Percentiles rank a stretch among this genome's conserved stretches.
Evolutionary conservation across 768 basidiomycete genomes (phyloP).

Genomic region (Imleria badia): DNA sequence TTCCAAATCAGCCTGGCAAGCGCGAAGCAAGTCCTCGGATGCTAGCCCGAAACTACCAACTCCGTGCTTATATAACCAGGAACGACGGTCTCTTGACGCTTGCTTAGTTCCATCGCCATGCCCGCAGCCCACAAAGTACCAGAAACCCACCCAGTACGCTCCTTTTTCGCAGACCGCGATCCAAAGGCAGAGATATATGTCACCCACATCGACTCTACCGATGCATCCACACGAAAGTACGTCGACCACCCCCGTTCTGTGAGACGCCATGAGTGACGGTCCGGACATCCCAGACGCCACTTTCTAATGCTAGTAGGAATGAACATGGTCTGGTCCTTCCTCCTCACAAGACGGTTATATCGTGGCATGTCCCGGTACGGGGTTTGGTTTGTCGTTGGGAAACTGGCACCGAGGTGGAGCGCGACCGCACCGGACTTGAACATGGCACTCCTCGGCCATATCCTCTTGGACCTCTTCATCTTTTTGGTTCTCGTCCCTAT

Average conservation of each 20-base stretch:
- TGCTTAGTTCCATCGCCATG: constrained; percentile 18
- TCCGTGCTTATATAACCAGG: constrained; percentile 21
- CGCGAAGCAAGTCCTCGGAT: not conserved
- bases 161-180: constrained; percentile 20
- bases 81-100: not conserved
- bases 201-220: constrained; percentile 27
- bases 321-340: constrained; percentile 25
- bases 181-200: constrained; percentile 28
- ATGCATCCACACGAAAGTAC: constrained; percentile 24
- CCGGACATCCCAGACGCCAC: constrained; percentile 17
- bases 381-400: constrained; percentile 24
- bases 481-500: constrained; percentile 27
- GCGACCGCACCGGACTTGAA: constrained; percentile 15
- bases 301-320: constrained; percentile 28
- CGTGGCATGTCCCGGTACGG: constrained; percentile 30
- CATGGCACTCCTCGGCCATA: constrained; percentile 24
- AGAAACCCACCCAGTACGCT: constrained; percentile 23
- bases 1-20: not conserved
- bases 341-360: constrained; percentile 24
- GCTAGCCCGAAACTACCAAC: not conserved
- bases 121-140: constrained; percentile 26
- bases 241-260: not conserved
- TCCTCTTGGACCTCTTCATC: constrained; percentile 26
- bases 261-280: constrained; percentile 7
- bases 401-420: constrained; percentile 14